Percentiles rank a stretch among this genome's conserved stretches.
phyloP scores from a whole-genome alignment of 192 early-diverging fungal species.

The Phycomyces blakesleeanus region DNA sequence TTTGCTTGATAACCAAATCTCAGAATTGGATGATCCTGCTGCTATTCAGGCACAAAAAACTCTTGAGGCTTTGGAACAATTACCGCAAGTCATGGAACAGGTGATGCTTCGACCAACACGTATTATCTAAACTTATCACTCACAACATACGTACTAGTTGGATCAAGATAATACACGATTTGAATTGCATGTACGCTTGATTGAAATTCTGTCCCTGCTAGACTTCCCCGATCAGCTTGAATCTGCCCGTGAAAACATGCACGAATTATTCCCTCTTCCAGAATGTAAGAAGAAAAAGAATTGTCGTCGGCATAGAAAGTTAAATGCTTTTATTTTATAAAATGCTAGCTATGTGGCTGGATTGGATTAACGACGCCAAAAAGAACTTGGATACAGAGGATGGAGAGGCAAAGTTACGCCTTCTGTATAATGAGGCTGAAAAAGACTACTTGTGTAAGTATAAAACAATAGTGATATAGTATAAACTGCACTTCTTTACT shows the following conservation, averaged over 20 bases:
- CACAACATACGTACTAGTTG: constrained; percentile 3
- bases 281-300: constrained; percentile 46
- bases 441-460: constrained; percentile 71
- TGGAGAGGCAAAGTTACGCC: constrained; percentile 45
- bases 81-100: neutral
- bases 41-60: neutral
- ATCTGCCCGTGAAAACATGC: constrained; percentile 54
- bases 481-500: neutral
- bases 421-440: constrained; percentile 50
- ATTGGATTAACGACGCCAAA: constrained; percentile 69
- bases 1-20: neutral
- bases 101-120: neutral
- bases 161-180: constrained; percentile 36
- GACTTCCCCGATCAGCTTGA: constrained; percentile 47
- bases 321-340: neutral
- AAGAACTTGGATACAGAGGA: constrained; percentile 40
- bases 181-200: constrained; percentile 47
- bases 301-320: neutral
- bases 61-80: neutral
- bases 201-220: constrained; percentile 36
- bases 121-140: neutral
- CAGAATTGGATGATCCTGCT: neutral
- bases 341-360: constrained; percentile 63
- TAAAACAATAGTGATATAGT: neutral
- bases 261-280: constrained; percentile 52